These are phyloP conservation scores for Diaporthe amygdali DNA, from an alignment of 2,329 filamentous ascomycete genomes.

Conservation along the genomic window DNA sequence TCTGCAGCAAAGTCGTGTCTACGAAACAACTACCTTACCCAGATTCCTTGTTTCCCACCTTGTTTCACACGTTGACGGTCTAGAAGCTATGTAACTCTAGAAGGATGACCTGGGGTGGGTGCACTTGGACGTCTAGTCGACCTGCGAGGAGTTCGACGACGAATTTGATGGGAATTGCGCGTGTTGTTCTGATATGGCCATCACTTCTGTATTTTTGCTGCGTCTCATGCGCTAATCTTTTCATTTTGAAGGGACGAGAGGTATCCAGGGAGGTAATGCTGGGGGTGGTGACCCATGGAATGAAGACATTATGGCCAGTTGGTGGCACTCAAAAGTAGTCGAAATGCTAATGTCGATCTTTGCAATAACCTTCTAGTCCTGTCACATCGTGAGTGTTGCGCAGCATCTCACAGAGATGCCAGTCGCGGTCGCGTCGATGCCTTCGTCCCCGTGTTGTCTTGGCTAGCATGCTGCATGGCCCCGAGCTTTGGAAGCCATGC, in stretches of 20 bases:
- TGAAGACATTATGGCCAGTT: background rate
- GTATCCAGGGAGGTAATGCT: background rate
- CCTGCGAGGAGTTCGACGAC: background rate
- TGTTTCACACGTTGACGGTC: background rate
- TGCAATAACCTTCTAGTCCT: background rate
- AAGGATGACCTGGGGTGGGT: background rate
- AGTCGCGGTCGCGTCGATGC: background rate
- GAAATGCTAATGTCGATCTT: background rate
- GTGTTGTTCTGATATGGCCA: conserved; percentile 7
- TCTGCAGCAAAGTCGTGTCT: background rate
- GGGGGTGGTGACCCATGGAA: background rate
- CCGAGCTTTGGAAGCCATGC: no score
- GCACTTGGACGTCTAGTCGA: background rate
- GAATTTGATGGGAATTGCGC: conserved; percentile 15
- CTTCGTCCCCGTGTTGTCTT: background rate
- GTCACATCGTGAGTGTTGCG: background rate
- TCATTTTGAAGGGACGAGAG: background rate
- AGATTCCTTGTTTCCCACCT: no score
- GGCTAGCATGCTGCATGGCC: no score
- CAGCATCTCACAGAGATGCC: background rate
- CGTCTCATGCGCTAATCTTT: background rate
- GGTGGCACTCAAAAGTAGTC: background rate
- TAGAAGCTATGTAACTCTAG: background rate
- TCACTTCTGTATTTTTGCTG: conserved; percentile 10
- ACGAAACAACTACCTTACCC: background rate